These are phyloP conservation scores for Chloromonas sp. DNA, from an alignment of 163 green algal species.

Conservation along the genomic window DNA sequence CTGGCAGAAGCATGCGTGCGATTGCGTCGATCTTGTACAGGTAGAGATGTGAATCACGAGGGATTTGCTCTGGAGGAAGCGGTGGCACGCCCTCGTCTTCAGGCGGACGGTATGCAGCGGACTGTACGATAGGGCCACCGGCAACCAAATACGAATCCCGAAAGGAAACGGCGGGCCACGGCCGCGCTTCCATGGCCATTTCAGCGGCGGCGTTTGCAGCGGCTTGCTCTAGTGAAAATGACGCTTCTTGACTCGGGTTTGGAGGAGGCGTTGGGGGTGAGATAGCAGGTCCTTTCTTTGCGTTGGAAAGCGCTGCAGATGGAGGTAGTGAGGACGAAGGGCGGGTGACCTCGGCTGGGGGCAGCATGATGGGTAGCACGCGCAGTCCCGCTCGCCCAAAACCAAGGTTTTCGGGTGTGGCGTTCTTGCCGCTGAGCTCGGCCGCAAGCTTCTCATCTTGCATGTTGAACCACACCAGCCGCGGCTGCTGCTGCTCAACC, in stretches of 20 bases:
- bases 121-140: background rate
- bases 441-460: slow-evolving; percentile 30
- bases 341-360: background rate
- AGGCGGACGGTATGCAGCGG: background rate
- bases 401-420: slow-evolving; percentile 8
- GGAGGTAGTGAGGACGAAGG: background rate
- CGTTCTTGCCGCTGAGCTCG: slow-evolving; percentile 21
- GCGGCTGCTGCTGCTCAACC: background rate
- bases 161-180: background rate
- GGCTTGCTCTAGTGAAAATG: background rate
- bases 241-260: too few relatives aligned
- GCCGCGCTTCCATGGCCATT: background rate
- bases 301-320: background rate
- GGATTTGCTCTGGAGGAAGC: background rate
- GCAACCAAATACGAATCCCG: slow-evolving; percentile 4
- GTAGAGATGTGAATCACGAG: slow-evolving; percentile 22
- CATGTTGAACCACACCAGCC: slow-evolving; percentile 30
- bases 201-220: background rate
- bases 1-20: slow-evolving; percentile 8
- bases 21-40: slow-evolving; percentile 27
- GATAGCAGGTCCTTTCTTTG: background rate
- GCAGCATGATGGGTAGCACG: background rate
- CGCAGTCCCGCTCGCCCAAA: slow-evolving; percentile 20
- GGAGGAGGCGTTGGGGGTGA: background rate
- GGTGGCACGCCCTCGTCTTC: background rate